phyloP scores from a whole-genome alignment of 768 basidiomycete species.

The Kondoa subrosea region DNA sequence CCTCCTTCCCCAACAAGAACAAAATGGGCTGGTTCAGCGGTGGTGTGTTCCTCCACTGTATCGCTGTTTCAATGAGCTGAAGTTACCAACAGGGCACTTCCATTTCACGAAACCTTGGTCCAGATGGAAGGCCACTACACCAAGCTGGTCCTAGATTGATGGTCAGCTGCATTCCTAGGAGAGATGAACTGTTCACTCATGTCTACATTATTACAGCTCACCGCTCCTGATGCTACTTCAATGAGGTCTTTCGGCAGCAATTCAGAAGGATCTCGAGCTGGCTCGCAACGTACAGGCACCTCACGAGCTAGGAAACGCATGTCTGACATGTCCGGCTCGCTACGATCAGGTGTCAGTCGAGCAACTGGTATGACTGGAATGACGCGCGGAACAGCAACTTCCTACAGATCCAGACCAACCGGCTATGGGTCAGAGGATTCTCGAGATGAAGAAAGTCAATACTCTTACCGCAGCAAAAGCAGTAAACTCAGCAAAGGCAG shows the following conservation, averaged over 20 bases:
- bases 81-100: not conserved
- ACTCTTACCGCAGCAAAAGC: not conserved
- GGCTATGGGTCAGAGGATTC: not conserved
- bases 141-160: no score
- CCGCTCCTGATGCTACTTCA: not conserved
- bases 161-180: no score
- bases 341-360: not conserved
- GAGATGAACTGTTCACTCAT: no score
- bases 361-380: not conserved
- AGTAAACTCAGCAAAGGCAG: not conserved
- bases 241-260: not conserved
- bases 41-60: not conserved
- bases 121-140: not conserved
- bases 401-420: not conserved
- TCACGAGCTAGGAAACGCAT: not conserved
- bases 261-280: not conserved
- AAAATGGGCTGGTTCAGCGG: not conserved
- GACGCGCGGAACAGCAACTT: not conserved
- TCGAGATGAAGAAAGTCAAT: not conserved
- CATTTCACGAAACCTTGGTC: not conserved
- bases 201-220: no score
- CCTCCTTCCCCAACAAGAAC: not conserved
- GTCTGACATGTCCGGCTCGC: not conserved
- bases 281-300: not conserved
- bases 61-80: not conserved